Percentiles rank a stretch among this genome's conserved stretches.
Conservation (phyloP, 2,329 filamentous ascomycete species). For the Aspergillus novofumigatus region DNA sequence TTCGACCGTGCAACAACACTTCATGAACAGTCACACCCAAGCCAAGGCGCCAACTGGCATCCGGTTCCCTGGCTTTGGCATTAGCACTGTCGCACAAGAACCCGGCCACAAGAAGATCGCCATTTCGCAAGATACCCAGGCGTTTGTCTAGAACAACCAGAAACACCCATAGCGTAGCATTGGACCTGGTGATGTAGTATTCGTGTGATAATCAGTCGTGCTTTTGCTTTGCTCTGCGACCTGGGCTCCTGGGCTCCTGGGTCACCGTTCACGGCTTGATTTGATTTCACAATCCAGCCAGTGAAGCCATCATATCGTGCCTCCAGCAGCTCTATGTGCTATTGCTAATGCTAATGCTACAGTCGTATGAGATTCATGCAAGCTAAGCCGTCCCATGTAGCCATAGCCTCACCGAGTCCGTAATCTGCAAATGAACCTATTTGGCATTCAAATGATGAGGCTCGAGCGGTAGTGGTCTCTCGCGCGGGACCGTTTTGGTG, state of each 20-base stretch:
- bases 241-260: too few species aligned
- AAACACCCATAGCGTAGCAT: neutral
- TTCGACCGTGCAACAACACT: neutral
- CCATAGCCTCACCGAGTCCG: neutral
- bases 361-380: neutral
- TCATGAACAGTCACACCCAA: neutral
- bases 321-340: too few species aligned
- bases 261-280: neutral
- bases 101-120: neutral
- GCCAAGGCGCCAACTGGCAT: neutral
- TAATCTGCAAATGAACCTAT: neutral
- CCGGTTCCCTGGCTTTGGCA: neutral
- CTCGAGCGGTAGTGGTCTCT: too few species aligned
- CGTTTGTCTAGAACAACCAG: neutral
- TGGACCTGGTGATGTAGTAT: neutral
- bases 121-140: neutral
- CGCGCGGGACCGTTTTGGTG: too few species aligned
- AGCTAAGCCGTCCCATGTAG: neutral
- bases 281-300: neutral
- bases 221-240: neutral
- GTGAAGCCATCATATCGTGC: neutral
- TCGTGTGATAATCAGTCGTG: neutral
- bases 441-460: neutral
- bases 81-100: neutral
- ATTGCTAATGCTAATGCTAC: neutral